phyloP scores from a whole-genome alignment of 495 filamentous ascomycete species.

The Friedmanniomyces simplex region DNA sequence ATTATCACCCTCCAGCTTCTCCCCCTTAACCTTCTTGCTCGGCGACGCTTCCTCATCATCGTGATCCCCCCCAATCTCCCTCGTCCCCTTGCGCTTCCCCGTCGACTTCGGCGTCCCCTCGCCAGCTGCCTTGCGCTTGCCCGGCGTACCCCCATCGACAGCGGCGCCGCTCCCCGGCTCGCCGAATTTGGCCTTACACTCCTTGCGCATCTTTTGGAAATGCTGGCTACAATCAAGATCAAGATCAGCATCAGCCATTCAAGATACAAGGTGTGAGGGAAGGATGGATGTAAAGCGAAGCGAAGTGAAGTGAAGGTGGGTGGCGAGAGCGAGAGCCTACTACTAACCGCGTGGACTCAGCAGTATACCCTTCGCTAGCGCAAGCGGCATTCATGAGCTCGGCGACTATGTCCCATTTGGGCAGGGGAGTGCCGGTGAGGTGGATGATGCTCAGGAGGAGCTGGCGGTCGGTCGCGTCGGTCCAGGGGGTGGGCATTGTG shows the following conservation, averaged over 20 bases:
- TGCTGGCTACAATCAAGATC: slow-evolving; percentile 13
- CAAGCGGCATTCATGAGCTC: slow-evolving; percentile 8
- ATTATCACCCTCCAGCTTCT: background rate
- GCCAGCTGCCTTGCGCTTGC: background rate
- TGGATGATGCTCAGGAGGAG: slow-evolving; percentile 22
- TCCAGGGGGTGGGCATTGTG: slow-evolving; percentile 14
- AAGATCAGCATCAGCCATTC: too few species aligned
- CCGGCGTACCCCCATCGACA: background rate
- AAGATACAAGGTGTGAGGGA: too few species aligned
- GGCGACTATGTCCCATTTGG: slow-evolving; percentile 18
- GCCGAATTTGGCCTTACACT: slow-evolving; percentile 9
- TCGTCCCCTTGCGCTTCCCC: slow-evolving; percentile 7
- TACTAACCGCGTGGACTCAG: slow-evolving; percentile 13
- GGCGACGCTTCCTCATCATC: slow-evolving; percentile 10
- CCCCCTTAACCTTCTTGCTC: slow-evolving; percentile 12
- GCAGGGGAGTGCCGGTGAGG: slow-evolving; percentile 1
- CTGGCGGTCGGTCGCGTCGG: slow-evolving; percentile 12
- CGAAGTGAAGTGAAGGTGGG: too few species aligned
- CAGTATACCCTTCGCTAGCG: slow-evolving; percentile 14
- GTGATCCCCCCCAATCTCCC: background rate
- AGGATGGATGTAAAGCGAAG: too few species aligned
- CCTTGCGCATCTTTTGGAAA: slow-evolving; percentile 21
- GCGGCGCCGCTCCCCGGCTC: background rate
- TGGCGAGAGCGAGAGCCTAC: too few species aligned
- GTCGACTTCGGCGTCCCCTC: slow-evolving; percentile 7